phyloP scores from a whole-genome alignment of 2,329 filamentous ascomycete species.

The Phaeosphaeriaceae sp. region DNA sequence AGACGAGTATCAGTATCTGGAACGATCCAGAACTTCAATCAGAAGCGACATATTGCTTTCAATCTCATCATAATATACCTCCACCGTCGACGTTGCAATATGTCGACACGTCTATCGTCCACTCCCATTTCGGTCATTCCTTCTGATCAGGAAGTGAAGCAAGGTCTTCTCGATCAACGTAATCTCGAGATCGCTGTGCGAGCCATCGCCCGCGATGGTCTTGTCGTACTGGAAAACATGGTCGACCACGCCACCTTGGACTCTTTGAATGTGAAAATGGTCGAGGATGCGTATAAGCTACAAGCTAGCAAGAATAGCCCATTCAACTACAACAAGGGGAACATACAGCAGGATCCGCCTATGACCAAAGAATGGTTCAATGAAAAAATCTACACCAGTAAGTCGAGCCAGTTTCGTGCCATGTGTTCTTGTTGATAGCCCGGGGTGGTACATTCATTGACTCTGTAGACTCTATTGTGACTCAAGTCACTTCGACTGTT shows the following conservation, averaged over 20 bases:
- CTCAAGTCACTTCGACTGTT: constrained; percentile 61
- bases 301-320: constrained; percentile 61
- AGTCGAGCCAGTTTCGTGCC: constrained; percentile 10
- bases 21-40: not conserved
- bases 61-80: not conserved
- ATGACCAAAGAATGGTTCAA: constrained; percentile 52
- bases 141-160: constrained; percentile 52
- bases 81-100: constrained; percentile 5
- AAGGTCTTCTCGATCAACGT: constrained; percentile 47
- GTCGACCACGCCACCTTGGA: constrained; percentile 60
- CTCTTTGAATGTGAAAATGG: constrained; percentile 65
- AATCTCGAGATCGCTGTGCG: constrained; percentile 60
- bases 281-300: constrained; percentile 61
- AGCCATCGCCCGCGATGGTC: constrained; percentile 39
- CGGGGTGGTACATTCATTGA: not conserved
- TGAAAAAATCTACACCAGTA: constrained; percentile 61
- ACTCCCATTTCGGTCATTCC: constrained; percentile 47
- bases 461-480: constrained; percentile 60
- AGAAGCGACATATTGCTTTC: no score
- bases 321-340: constrained; percentile 69
- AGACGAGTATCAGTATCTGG: not conserved
- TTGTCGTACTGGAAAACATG: constrained; percentile 43
- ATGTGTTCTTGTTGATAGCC: not conserved
- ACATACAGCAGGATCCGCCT: constrained; percentile 67
- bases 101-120: constrained; percentile 26